Evolutionary conservation across 345 rosid species (phyloP), one percentile per base, ranked within the genome.

Genomic region (Sapria himalayana): DNA sequence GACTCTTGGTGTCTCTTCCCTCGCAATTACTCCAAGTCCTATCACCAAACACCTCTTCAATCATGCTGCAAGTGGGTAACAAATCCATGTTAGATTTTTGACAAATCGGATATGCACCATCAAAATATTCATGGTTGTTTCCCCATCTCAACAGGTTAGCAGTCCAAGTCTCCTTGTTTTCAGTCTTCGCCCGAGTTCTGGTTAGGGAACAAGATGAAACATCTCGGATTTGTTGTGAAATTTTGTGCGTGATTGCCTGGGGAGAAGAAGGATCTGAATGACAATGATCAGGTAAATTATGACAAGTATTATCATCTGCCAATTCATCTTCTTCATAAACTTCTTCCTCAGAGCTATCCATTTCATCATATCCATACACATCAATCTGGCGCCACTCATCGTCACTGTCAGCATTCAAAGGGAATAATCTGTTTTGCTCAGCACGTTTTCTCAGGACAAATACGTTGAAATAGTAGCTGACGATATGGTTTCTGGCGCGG

Each of bases 381-480:
- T 55, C 43, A 33, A 51, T 45, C 22, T 41, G 63, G 41, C 65
- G 81, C 81, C 84, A 77, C 49, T 77, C 85, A 41, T 81, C 93
- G 61, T 81, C 94, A 19, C 94, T 81, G 46, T 81, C 94, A 15
- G 66, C 48, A 45, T 70, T 66, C 52, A 50, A 27, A 0, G 65
- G 54, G 33, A 57, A 52, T 25, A 52, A 59, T 36, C 81, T 63
- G 57, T 81, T 81, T 66, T 81, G 93, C 21, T 49, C 51, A 45
- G 76, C 80, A 29, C 89, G 70, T 45, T 62, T 51, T 39, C 52
- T 56, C 23, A 81, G 66, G 54, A 72, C 54, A 42, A 74, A 81
- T 9, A 77, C 81, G 42, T 77, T 81, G 27, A 67, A 81, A 58
- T 81, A 77, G 54, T 74, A 81, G 63, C 81, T 69, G 40, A 74